Conservation (phyloP, 768 basidiomycete species). For the Boletus insuetus region DNA sequence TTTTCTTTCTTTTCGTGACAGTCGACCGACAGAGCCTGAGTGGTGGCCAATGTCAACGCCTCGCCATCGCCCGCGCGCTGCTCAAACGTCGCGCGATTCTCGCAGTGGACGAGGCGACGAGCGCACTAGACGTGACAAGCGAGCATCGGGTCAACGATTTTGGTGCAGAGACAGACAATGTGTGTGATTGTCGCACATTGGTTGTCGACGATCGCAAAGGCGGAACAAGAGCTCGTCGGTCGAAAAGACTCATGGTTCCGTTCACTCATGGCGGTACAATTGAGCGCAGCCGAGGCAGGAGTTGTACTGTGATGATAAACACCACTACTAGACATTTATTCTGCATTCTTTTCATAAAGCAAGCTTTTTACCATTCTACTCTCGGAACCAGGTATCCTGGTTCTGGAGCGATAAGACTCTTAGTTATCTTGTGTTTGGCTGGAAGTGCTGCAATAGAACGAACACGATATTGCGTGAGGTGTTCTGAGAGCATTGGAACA, state of each 20-base stretch:
- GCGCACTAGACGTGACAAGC: slow-evolving; percentile 83
- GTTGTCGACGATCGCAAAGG: slow-evolving; percentile 84
- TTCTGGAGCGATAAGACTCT: too few relatives aligned
- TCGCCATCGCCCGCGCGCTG: slow-evolving; percentile 84
- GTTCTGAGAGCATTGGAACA: slow-evolving; percentile 66
- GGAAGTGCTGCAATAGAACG: slow-evolving; percentile 59
- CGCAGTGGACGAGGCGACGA: slow-evolving; percentile 87
- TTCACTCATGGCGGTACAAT: slow-evolving; percentile 84
- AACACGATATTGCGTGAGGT: slow-evolving; percentile 49
- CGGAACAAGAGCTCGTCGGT: slow-evolving; percentile 76
- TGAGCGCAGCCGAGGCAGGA: slow-evolving; percentile 46
- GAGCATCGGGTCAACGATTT: slow-evolving; percentile 83
- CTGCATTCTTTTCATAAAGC: background rate
- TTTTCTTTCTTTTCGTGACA: background rate
- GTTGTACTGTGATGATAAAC: slow-evolving; percentile 4
- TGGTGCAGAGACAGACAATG: slow-evolving; percentile 75
- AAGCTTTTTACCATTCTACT: background rate
- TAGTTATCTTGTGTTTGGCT: slow-evolving; percentile 59
- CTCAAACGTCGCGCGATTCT: slow-evolving; percentile 87
- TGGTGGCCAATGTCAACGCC: slow-evolving; percentile 78
- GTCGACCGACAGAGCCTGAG: slow-evolving; percentile 31
- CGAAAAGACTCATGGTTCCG: slow-evolving; percentile 77
- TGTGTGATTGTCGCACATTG: slow-evolving; percentile 89
- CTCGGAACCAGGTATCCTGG: too few relatives aligned
- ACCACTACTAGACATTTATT: slow-evolving; percentile 4